Evolutionary conservation across 2,329 filamentous ascomycete species (phyloP).

Genomic region (Pyrenochaeta sp.): DNA sequence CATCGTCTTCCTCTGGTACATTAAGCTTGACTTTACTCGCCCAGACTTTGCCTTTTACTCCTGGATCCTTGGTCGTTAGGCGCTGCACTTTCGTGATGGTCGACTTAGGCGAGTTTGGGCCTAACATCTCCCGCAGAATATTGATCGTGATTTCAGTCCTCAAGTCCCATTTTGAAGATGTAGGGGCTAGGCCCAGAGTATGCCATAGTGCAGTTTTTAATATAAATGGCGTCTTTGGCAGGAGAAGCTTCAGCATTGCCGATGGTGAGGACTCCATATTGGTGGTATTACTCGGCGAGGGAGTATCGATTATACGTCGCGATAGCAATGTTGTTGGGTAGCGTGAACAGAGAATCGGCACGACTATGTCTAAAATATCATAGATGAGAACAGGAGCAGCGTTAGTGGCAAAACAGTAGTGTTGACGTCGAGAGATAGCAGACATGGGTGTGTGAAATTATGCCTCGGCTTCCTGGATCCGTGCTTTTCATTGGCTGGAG

Average conservation of each 20-base stretch:
- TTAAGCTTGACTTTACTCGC: constrained; percentile 74
- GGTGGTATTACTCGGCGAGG: not conserved
- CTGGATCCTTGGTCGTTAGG: constrained; percentile 68
- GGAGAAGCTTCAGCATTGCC: constrained; percentile 43
- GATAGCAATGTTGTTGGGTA: not conserved
- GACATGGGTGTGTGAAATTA: constrained; percentile 1
- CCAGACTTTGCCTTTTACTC: constrained; percentile 83
- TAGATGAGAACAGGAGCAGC: not conserved
- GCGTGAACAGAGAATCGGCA: not conserved
- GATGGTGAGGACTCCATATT: constrained; percentile 48
- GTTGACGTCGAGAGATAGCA: constrained; percentile 23
- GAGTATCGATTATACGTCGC: not conserved
- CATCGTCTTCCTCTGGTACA: constrained; percentile 62
- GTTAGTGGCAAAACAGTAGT: constrained; percentile 15
- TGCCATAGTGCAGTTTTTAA: constrained; percentile 70
- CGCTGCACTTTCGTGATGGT: constrained; percentile 61
- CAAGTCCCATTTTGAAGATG: constrained; percentile 79
- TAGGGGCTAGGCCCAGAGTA: constrained; percentile 72
- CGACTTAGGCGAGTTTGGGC: constrained; percentile 30
- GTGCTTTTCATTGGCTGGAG: constrained; percentile 9
- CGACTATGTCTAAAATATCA: not conserved
- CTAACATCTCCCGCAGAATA: constrained; percentile 66
- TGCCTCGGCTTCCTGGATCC: constrained; percentile 17
- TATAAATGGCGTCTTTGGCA: constrained; percentile 64
- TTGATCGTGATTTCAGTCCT: constrained; percentile 76